Base-by-base conservation (phyloP, 228 moss, liverwort and hornwort species). In the Sphagnum magellanicum region DNA sequence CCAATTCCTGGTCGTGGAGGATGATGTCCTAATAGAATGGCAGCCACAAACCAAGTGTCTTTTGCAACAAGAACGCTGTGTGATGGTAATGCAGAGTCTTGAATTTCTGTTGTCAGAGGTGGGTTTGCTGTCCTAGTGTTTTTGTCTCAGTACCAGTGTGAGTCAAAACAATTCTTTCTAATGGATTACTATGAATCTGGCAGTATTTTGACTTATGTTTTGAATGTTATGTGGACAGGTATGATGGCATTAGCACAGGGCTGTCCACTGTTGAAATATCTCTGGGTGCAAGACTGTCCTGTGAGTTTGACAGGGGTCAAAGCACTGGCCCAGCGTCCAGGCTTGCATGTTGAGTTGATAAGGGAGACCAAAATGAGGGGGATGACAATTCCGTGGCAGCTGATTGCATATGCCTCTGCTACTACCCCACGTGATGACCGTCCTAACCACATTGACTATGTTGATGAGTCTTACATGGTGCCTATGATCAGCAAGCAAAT, bases 231-330 rank as follows among this genome's bases (percentile, higher is more conserved):
- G 32, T 32, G 32, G 32, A 32, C 66, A 86, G 86, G 86, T 71
- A 79, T 87, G 80, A 73, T 60, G 50, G 81, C 81, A 11, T 79
- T 87, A 48, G 84, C 83, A 4, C 50, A 48, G 13, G 76, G 76
- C n/a, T 74, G 78, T 61, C 80, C 77, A 0, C 65, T 74, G 49
- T 72, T 87, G 78, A 87, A 76, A 79, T 74, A 73, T 13, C 68
- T 84, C 49, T 87, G 87, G 87, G 84, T 83, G 67, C 87, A 87
- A 74, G 87, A 81, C 16, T 87, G 87, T 52, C 75, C 81, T 75
- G 84, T 87, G 71, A 74, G 73, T 70, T 72, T 81, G 47, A 69
- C 50, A 10, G 87, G 84, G 64, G 87, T 87, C 58, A 71, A 77
- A 48, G 60, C 71, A 70, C 51, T 87, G 51, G 84, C 87, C 1